Conservation (phyloP, 352 stramenopile species). For the Globisporangium megalacanthum region DNA sequence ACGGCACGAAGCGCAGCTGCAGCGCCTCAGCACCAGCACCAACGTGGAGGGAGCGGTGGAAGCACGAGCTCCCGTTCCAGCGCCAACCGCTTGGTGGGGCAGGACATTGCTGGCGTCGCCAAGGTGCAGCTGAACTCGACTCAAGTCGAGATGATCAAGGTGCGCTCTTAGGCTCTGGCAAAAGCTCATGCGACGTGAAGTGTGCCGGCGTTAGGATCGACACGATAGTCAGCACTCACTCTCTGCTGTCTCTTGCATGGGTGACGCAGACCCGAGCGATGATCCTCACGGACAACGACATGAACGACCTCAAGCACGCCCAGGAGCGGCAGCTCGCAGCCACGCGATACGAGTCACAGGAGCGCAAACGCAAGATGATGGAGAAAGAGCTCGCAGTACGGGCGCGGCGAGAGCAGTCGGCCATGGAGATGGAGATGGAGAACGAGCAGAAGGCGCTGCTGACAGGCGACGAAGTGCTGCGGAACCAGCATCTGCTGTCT, state of each 20-base stretch:
- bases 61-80: conserved; percentile 19
- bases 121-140: conserved; percentile 20
- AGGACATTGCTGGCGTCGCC: conserved; percentile 52
- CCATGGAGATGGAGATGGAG: conserved; percentile 70
- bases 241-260: neutral
- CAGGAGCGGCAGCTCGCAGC: conserved; percentile 34
- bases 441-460: conserved; percentile 55
- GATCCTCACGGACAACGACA: conserved; percentile 51
- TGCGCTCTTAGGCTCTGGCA: conserved; percentile 1
- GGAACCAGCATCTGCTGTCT: conserved; percentile 54
- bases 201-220: too few species aligned
- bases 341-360: conserved; percentile 48
- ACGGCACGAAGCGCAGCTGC: neutral
- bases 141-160: conserved; percentile 50
- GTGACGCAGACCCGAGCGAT: conserved; percentile 33
- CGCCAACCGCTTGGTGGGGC: conserved; percentile 41
- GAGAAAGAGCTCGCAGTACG: conserved; percentile 72
- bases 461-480: conserved; percentile 52
- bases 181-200: too few species aligned
- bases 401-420: conserved; percentile 54
- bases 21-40: conserved; percentile 2
- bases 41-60: conserved; percentile 2
- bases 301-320: conserved; percentile 31
- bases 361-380: conserved; percentile 71
- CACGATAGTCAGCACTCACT: neutral